Evolutionary conservation across 805 yeast species (phyloP), one percentile per base, ranked within the genome.

Genomic region (Metahyphopichia silvanorum): DNA sequence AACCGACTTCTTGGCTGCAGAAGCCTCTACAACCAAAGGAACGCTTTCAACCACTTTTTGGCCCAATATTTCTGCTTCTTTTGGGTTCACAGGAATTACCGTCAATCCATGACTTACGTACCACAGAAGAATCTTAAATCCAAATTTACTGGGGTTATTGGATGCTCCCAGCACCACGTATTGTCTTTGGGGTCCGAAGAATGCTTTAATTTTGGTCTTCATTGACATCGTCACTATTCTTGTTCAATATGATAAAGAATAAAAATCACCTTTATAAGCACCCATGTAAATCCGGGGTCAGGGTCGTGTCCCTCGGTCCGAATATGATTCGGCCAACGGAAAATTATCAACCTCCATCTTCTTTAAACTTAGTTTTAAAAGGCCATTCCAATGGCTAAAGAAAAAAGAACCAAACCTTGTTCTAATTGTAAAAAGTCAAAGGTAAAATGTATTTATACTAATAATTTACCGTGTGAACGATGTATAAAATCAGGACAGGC

Each of bases 91-190:
- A 9, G 91, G 88, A 4, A 71, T 61, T 1, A 73, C 88, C 0
- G 81, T 75, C 23, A 86, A 55, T 2, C 64, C 57, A 36, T 73
- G 81, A 29, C 53, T 51, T 7, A 69, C 37, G 49, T 86, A 85
- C 94, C 94, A 86, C 23, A 63, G 55, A 14, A 82, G 54, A 18
- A 86, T 82, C 53, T 77, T 80, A 60, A 65, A 72, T 0, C 94
- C 94, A 51, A 76, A 84, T 53, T 85, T 86, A 6, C 60, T 39
- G 0, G 80, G 71, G 46, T 78, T 75, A 4, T 70, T 53, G 3
- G 87, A 76, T 0, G 94, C 93, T 0, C 95, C 95, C 0, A 80
- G 70, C 1, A 85, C 87, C 9, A 76, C 77, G 43, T 74, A 80
- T 33, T 67, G 63, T 40, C 83, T 63, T 19, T 67, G 42, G 7